phyloP scores from a whole-genome alignment of 1,284 basidiomycete species.

The Ganoderma multipileum region DNA sequence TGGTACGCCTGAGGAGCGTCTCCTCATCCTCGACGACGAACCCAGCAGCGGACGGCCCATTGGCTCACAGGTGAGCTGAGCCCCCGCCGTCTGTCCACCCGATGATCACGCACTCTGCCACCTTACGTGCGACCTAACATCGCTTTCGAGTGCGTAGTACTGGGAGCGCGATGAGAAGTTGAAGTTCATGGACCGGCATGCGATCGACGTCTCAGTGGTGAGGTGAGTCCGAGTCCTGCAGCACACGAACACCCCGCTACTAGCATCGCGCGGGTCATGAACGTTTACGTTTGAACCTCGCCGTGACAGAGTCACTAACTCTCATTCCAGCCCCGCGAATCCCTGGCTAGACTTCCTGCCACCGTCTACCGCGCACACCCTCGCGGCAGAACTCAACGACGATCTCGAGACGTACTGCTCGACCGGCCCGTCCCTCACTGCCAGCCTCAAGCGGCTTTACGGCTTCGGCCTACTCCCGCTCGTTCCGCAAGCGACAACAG shows the following conservation, averaged over 20 bases:
- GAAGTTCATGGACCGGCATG: conserved; percentile 79
- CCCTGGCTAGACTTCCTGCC: conserved; percentile 89
- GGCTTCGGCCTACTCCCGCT: conserved; percentile 88
- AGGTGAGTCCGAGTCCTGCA: conserved; percentile 48
- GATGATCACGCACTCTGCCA: background rate
- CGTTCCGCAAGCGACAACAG: conserved; percentile 64
- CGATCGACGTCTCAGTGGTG: conserved; percentile 74
- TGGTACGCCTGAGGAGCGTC: conserved; percentile 63
- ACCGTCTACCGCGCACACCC: conserved; percentile 65
- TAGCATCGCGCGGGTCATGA: background rate
- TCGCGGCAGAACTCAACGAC: conserved; percentile 74
- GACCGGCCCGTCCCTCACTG: conserved; percentile 55
- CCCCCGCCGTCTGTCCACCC: conserved; percentile 13
- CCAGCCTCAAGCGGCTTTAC: conserved; percentile 67
- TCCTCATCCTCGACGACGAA: conserved; percentile 80
- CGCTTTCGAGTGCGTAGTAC: conserved; percentile 54
- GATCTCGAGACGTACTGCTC: conserved; percentile 84
- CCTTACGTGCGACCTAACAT: conserved; percentile 31
- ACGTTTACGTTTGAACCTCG: no score
- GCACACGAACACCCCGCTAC: background rate
- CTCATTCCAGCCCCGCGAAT: conserved; percentile 69
- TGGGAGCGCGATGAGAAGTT: conserved; percentile 83
- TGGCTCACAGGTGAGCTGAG: conserved; percentile 55
- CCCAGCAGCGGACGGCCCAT: conserved; percentile 76
- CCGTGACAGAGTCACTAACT: background rate